Evolutionary conservation across 2,329 filamentous ascomycete species (phyloP), one percentile per base, ranked within the genome.

Genomic region (Trichoderma sp.): DNA sequence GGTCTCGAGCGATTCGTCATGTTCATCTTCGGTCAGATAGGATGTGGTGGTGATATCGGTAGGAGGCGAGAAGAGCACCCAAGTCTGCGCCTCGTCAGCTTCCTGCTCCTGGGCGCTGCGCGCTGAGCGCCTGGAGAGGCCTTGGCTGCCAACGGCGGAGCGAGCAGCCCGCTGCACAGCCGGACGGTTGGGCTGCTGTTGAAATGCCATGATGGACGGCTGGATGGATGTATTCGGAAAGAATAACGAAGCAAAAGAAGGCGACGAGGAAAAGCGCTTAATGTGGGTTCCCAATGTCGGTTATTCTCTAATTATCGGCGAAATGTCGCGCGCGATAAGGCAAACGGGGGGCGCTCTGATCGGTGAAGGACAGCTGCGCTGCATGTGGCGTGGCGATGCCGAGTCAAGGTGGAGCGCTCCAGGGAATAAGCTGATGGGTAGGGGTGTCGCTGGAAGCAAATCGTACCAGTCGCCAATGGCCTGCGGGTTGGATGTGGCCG

Each of bases 21-120:
- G 76, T 79, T 92, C 78, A 78, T 89, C 88, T 46, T 92, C 89
- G 55, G 90, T 92, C 64, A 90, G 85, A 71, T 91, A 89, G 5
- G 89, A 89, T 13, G 86, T 85, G 24, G 91, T 90, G 4, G 85
- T 86, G 58, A 81, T 81, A 39, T 90, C 86, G 71, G 89, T 89
- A 10, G 86, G 85, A 1, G 93, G 93, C 8, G 94, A 92, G 83
- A 99, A 99, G 72, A 99, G 88, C 66, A 98, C 91, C 96, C 96
- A 99, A 86, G 97, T 95, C 79, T 96, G 91, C 14, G 92, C 91
- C 72, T 94, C 91, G 70, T 92, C 89, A 70, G 89, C 81, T 54
- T 72, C 74, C 26, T 76, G 75, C 59, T 80, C 79, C 43, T 78
- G 72, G 70, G 73, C 68, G 68, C 74, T 75, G 72, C 75, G 76